phyloP scores from a whole-genome alignment of 805 yeast species.

The Schwanniomyces yamadae region DNA sequence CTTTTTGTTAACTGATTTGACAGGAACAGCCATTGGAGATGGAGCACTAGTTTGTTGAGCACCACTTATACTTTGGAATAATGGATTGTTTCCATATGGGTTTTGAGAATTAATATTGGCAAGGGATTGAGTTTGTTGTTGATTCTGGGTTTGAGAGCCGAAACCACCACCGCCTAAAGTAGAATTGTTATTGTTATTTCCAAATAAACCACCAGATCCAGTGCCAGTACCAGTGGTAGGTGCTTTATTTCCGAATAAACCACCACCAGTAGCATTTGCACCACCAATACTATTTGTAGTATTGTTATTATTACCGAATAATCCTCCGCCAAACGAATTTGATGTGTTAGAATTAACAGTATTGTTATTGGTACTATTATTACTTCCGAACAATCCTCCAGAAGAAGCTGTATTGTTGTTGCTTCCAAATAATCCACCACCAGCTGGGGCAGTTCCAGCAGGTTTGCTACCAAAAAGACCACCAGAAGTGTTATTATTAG shows the following conservation, averaged over 20 bases:
- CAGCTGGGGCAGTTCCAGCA: conserved; percentile 17
- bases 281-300: conserved; percentile 17
- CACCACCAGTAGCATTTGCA: conserved; percentile 19
- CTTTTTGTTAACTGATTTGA: conserved; percentile 43
- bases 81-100: conserved; percentile 80
- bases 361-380: conserved; percentile 15
- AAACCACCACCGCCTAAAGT: conserved; percentile 14
- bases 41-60: conserved; percentile 12
- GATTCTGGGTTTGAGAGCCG: conserved; percentile 20
- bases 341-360: conserved; percentile 11
- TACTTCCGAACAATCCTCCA: conserved; percentile 17
- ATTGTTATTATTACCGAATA: conserved; percentile 16
- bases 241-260: conserved; percentile 39
- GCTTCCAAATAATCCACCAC: conserved; percentile 43
- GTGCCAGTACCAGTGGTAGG: conserved; percentile 15
- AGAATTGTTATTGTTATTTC: conserved; percentile 16
- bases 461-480: conserved; percentile 18
- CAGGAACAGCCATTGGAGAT: conserved; percentile 28
- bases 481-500: conserved; percentile 9
- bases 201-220: conserved; percentile 17
- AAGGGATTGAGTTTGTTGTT: conserved; percentile 22
- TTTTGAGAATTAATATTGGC: conserved; percentile 37
- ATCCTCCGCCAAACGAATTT: conserved; percentile 16
- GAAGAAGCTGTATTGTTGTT: conserved; percentile 19
- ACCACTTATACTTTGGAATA: conserved; percentile 51